Percentiles rank a stretch among this genome's conserved stretches.
phyloP scores from a whole-genome alignment of 1,284 basidiomycete genomes.

The Cutaneotrichosporon arboriforme region DNA sequence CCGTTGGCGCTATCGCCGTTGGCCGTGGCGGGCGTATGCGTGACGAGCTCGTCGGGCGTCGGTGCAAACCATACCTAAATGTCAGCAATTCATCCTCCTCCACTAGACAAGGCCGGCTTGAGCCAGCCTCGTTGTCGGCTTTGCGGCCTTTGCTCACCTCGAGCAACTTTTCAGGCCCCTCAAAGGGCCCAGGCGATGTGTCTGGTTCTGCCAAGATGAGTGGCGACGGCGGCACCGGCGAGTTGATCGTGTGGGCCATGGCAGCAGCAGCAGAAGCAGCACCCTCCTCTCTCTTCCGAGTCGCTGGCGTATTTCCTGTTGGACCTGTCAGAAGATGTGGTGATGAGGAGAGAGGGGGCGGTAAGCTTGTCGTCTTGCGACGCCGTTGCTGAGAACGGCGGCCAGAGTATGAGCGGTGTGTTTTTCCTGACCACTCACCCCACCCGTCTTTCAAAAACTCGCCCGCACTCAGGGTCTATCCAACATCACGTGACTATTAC shows the following conservation, averaged over 20 bases:
- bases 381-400: neutral
- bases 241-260: slow-evolving; percentile 15
- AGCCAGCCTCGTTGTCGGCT: too few species aligned
- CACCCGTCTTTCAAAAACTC: neutral
- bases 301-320: neutral
- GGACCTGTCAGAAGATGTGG: neutral
- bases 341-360: neutral
- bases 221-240: slow-evolving; percentile 15
- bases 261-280: slow-evolving; percentile 7
- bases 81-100: neutral
- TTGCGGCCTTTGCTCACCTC: too few species aligned
- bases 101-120: too few species aligned
- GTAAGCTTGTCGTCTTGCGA: neutral
- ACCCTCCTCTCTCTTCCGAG: slow-evolving; percentile 3
- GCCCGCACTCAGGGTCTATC: neutral
- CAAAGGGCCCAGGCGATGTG: slow-evolving; percentile 44
- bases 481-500: neutral
- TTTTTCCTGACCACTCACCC: too few species aligned
- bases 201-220: slow-evolving; percentile 21
- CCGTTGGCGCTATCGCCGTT: neutral
- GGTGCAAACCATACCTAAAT: slow-evolving; percentile 92
- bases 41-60: slow-evolving; percentile 58
- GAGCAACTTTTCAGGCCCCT: slow-evolving; percentile 84
- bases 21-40: neutral
- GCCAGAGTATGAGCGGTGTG: too few species aligned